A percentile compares a stretch with the other conserved stretches of the same genome.
phyloP scores from a whole-genome alignment of 2,329 filamentous ascomycete genomes.

The Cladophialophora bantiana region DNA sequence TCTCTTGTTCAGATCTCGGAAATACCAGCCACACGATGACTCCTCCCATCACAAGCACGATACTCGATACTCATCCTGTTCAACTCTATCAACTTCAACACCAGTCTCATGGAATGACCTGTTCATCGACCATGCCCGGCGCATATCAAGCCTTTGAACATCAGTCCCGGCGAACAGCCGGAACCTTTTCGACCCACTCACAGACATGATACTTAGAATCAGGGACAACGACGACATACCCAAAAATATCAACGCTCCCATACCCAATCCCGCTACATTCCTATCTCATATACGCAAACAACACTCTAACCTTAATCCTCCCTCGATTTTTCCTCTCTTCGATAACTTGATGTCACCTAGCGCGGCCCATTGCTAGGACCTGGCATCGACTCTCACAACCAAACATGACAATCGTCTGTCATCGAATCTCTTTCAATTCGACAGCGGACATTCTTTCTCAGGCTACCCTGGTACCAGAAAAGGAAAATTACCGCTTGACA shows the following conservation, averaged over 20 bases:
- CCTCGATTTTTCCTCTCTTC: neutral
- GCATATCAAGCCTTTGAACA: slow-evolving; percentile 2
- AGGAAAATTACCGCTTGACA: slow-evolving; percentile 8
- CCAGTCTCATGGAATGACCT: slow-evolving; percentile 12
- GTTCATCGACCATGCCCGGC: slow-evolving; percentile 4
- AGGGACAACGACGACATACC: neutral
- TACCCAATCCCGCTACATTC: neutral
- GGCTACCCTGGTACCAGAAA: neutral
- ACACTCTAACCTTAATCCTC: neutral
- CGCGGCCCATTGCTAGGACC: slow-evolving; percentile 7
- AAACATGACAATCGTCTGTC: slow-evolving; percentile 9
- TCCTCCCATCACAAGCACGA: slow-evolving; percentile 5
- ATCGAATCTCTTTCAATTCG: slow-evolving; percentile 3
- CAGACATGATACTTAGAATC: neutral
- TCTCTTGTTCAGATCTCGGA: slow-evolving; percentile 19
- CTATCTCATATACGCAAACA: neutral
- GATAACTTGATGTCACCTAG: slow-evolving; percentile 16
- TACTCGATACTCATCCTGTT: neutral
- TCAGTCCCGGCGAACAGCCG: neutral
- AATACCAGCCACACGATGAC: slow-evolving; percentile 20
- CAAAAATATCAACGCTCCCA: slow-evolving; percentile 1
- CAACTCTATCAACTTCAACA: slow-evolving; percentile 14
- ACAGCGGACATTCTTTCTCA: neutral
- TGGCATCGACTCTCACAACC: slow-evolving; percentile 4
- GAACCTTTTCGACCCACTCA: neutral